phyloP scores from a whole-genome alignment of 306 rosid species.

The Amphicarpaea edgeworthii region DNA sequence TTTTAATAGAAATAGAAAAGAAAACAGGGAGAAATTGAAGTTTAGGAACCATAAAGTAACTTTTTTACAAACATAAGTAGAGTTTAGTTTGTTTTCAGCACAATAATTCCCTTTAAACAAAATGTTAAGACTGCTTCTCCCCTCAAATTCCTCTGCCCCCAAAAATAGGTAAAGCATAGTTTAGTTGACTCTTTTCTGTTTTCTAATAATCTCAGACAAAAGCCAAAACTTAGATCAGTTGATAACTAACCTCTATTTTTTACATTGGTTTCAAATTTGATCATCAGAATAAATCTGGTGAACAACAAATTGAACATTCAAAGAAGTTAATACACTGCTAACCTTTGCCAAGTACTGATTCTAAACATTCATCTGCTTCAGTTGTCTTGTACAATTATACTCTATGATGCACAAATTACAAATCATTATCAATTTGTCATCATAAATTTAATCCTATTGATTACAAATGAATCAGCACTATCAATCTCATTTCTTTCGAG shows the following conservation, averaged over 20 bases:
- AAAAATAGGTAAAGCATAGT: too few relatives aligned
- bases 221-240: background rate
- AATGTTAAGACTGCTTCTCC: background rate
- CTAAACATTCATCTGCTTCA: background rate
- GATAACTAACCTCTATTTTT: background rate
- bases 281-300: background rate
- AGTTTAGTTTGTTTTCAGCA: background rate
- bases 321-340: background rate
- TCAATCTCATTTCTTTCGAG: too few relatives aligned
- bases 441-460: too few relatives aligned
- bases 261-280: background rate
- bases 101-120: background rate
- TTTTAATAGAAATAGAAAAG: background rate
- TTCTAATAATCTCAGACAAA: background rate
- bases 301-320: background rate
- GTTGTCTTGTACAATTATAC: background rate
- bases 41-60: background rate
- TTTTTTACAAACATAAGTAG: background rate
- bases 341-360: background rate
- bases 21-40: background rate
- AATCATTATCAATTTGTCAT: too few relatives aligned
- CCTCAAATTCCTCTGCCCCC: background rate
- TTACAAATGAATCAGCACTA: too few relatives aligned
- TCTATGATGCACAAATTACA: too few relatives aligned
- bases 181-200: background rate